Percentiles rank a stretch among this genome's conserved stretches.
phyloP scores from a whole-genome alignment of 176 grass and related monocot genomes.

The Lolium multiflorum region DNA sequence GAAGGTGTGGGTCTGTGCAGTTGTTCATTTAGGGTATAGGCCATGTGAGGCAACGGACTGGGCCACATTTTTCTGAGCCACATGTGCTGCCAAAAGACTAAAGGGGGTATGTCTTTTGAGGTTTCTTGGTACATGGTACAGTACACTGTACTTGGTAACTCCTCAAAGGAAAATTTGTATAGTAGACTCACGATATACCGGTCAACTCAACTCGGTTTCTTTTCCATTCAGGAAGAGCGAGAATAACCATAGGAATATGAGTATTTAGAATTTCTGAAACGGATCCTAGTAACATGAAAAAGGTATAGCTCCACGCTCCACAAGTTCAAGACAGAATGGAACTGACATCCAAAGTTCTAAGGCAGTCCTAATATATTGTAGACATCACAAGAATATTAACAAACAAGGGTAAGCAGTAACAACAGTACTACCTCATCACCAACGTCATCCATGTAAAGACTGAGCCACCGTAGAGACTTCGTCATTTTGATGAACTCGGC shows the following conservation, averaged over 20 bases:
- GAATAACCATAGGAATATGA: conserved; percentile 17
- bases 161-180: background rate
- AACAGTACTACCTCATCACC: conserved; percentile 68
- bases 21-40: background rate
- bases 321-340: conserved; percentile 17
- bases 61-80: background rate
- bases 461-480: conserved; percentile 86
- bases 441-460: conserved; percentile 98
- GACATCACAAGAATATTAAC: conserved; percentile 9
- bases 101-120: background rate
- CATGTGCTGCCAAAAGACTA: background rate
- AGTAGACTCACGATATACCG: background rate
- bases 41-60: background rate
- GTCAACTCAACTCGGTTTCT: background rate
- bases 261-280: conserved; percentile 29
- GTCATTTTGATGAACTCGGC: conserved; percentile 81
- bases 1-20: background rate
- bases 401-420: conserved; percentile 20
- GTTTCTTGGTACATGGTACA: background rate
- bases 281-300: conserved; percentile 23
- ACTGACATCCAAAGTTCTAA: conserved; percentile 28
- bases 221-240: background rate
- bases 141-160: background rate
- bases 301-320: background rate
- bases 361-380: conserved; percentile 19